Conservation (phyloP, 1,139 yeast genomes). For the Waltiozyma sp. region DNA sequence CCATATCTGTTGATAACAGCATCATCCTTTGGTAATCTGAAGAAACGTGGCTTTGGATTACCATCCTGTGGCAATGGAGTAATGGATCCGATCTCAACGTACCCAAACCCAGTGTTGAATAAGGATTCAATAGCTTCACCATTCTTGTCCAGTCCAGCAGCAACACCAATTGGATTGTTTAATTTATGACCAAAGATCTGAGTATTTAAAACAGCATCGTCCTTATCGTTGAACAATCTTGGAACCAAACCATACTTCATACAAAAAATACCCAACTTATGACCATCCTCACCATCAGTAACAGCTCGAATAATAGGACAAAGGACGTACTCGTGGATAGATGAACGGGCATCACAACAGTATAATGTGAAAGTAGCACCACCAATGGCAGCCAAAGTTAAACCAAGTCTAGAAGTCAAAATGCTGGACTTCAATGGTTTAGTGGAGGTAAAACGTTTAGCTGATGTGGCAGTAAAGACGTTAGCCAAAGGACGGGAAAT, state of each 20-base stretch:
- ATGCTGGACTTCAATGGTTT: background rate
- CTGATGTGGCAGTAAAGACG: background rate
- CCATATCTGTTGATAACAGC: slow-evolving; percentile 95
- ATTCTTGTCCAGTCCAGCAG: slow-evolving; percentile 93
- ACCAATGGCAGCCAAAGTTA: background rate
- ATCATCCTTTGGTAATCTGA: slow-evolving; percentile 71
- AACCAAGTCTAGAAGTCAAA: background rate
- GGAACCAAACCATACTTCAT: slow-evolving; percentile 68
- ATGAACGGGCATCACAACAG: slow-evolving; percentile 66
- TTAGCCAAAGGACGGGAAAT: background rate
- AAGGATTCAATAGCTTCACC: slow-evolving; percentile 88
- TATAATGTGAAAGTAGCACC: slow-evolving; percentile 28
- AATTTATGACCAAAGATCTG: slow-evolving; percentile 53
- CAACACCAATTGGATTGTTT: slow-evolving; percentile 78
- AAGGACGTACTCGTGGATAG: slow-evolving; percentile 66
- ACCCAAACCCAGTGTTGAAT: slow-evolving; percentile 70
- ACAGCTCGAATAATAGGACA: slow-evolving; percentile 66
- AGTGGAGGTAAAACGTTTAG: background rate
- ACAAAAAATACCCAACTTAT: slow-evolving; percentile 56
- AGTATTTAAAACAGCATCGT: slow-evolving; percentile 44
- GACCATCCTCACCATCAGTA: slow-evolving; percentile 81
- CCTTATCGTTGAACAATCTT: slow-evolving; percentile 42
- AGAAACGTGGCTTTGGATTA: slow-evolving; percentile 82
- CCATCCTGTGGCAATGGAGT: slow-evolving; percentile 94
- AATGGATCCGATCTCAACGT: slow-evolving; percentile 87